Percentiles rank a stretch among this genome's conserved stretches.
phyloP scores from a whole-genome alignment of 331 rosid species.

The Ulmus americana region DNA sequence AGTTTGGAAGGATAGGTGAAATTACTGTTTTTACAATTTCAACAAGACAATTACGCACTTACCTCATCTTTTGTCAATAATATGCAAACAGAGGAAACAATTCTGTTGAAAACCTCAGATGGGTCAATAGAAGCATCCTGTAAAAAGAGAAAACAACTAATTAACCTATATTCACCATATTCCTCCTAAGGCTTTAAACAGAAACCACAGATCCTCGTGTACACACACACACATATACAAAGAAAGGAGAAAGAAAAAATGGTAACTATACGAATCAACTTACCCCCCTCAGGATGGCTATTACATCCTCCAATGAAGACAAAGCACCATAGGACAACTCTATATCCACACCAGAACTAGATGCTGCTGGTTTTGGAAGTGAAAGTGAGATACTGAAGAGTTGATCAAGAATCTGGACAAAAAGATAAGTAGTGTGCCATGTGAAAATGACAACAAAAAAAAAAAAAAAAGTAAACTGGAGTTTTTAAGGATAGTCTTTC shows the following conservation, averaged over 20 bases:
- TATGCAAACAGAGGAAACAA: conserved; percentile 72
- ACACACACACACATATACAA: too few relatives aligned
- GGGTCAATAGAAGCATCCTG: conserved; percentile 98
- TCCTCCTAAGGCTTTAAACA: conserved; percentile 13
- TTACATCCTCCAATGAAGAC: conserved; percentile 91
- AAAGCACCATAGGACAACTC: conserved; percentile 79
- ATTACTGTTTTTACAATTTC: not conserved
- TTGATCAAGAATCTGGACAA: conserved; percentile 71
- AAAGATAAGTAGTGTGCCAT: not conserved
- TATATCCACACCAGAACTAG: conserved; percentile 47
- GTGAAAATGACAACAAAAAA: not conserved
- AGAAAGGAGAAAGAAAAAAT: not conserved
- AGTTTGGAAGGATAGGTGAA: conserved; percentile 13
- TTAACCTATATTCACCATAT: conserved; percentile 10
- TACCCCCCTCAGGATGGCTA: conserved; percentile 89
- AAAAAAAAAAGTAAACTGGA: not conserved
- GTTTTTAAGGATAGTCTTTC: not conserved
- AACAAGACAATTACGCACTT: conserved; percentile 24
- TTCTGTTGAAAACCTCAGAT: conserved; percentile 94
- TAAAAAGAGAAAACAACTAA: conserved; percentile 24
- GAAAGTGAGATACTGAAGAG: conserved; percentile 85
- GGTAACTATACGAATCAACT: conserved; percentile 30
- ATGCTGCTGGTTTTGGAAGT: conserved; percentile 70
- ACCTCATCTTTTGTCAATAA: conserved; percentile 86
- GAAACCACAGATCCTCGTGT: not conserved